Evolutionary conservation across 495 filamentous ascomycete genomes (phyloP).

Genomic region (Tuber calosporum): DNA sequence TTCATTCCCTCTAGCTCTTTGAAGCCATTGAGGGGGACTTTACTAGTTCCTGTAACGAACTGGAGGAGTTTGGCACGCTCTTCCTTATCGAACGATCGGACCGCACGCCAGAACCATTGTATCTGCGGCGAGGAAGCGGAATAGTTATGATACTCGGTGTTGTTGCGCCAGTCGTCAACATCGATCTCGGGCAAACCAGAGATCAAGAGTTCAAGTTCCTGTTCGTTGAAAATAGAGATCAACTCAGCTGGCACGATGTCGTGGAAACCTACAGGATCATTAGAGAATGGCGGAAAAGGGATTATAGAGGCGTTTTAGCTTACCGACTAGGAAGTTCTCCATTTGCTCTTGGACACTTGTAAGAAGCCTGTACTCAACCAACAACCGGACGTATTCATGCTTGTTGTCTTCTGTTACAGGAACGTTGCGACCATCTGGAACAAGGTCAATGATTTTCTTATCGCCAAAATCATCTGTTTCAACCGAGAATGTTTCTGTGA

Average conservation of each 20-base stretch:
- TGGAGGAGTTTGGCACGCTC: conserved; percentile 95
- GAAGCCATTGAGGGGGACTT: conserved; percentile 97
- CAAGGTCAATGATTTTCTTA: conserved; percentile 76
- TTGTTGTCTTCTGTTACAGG: conserved; percentile 97
- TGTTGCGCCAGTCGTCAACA: conserved; percentile 97
- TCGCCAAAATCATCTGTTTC: conserved; percentile 91
- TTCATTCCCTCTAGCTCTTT: conserved; percentile 99
- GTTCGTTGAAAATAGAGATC: conserved; percentile 96
- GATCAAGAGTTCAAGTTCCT: conserved; percentile 93
- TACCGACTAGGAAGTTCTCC: conserved; percentile 88
- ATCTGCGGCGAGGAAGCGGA: conserved; percentile 89
- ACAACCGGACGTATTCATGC: conserved; percentile 86
- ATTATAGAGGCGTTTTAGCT: conserved; percentile 28
- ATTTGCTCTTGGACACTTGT: conserved; percentile 89
- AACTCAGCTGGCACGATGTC: conserved; percentile 94
- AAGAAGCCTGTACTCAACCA: conserved; percentile 88
- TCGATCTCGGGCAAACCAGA: conserved; percentile 96
- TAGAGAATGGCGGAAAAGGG: conserved; percentile 22
- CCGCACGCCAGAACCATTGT: conserved; percentile 99
- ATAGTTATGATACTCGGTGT: conserved; percentile 98
- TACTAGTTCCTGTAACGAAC: conserved; percentile 97
- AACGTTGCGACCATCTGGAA: conserved; percentile 79
- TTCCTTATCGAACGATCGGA: conserved; percentile 98
- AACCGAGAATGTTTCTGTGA: conserved; percentile 92
- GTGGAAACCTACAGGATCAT: conserved; percentile 66